Percentiles rank a stretch among this genome's conserved stretches.
These are phyloP conservation scores for Golubevia sp. DNA, from an alignment of 1,284 basidiomycete genomes.

Conservation along the genomic window DNA sequence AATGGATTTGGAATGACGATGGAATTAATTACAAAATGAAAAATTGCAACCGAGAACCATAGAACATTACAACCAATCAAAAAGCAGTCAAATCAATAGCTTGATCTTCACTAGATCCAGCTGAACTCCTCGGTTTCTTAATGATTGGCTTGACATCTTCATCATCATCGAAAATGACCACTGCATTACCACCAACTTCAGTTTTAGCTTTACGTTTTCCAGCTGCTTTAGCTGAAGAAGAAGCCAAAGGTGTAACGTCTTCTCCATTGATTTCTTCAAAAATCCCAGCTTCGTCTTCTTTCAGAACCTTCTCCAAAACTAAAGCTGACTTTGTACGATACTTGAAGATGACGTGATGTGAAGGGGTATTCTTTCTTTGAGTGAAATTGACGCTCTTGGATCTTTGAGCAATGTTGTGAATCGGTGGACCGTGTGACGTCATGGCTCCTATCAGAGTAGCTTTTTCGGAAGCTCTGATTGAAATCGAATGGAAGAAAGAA, in stretches of 20 bases:
- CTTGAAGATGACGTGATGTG: too few species aligned
- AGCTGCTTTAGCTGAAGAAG: neutral
- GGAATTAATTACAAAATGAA: too few species aligned
- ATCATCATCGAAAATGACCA: neutral
- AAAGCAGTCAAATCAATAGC: neutral
- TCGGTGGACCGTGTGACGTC: neutral
- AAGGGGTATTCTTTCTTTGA: neutral
- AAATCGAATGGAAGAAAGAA: too few species aligned
- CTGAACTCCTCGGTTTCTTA: neutral
- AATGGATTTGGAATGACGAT: too few species aligned
- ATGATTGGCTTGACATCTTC: neutral
- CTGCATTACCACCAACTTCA: neutral
- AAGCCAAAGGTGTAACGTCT: too few species aligned
- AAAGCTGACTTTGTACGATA: neutral
- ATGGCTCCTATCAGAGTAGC: too few species aligned
- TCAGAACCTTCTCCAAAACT: neutral
- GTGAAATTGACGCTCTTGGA: too few species aligned
- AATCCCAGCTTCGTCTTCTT: too few species aligned
- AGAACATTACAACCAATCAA: too few species aligned
- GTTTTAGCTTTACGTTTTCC: neutral
- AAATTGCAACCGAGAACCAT: too few species aligned
- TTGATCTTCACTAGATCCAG: neutral
- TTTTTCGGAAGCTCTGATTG: too few species aligned
- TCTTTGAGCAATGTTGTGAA: too few species aligned
- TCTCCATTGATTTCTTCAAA: neutral